These are phyloP conservation scores for Apiotrichum siamense DNA, from an alignment of 1,284 basidiomycete species.

Conservation along the genomic window DNA sequence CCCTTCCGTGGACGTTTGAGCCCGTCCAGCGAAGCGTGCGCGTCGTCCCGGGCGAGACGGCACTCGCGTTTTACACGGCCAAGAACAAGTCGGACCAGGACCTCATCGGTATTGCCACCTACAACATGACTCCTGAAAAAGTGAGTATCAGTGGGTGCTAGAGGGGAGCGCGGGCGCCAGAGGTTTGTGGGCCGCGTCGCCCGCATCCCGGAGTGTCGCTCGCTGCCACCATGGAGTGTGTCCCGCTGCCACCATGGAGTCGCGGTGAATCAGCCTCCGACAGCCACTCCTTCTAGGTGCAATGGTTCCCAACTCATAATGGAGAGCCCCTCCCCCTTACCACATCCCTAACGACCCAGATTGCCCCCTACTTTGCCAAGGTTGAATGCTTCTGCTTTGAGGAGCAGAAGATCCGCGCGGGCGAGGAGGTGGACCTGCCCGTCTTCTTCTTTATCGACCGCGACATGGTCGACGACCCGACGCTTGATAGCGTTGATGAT, in stretches of 20 bases:
- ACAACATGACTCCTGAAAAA: slow-evolving; percentile 67
- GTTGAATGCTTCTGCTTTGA: slow-evolving; percentile 99
- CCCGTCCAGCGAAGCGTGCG: slow-evolving; percentile 85
- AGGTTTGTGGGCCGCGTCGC: too few relatives aligned
- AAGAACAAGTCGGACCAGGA: slow-evolving; percentile 79
- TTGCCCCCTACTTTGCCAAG: slow-evolving; percentile 98
- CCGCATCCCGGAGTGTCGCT: too few relatives aligned
- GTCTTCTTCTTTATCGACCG: slow-evolving; percentile 98
- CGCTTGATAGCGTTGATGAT: slow-evolving; percentile 78
- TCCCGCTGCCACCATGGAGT: too few relatives aligned
- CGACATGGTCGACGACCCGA: slow-evolving; percentile 87
- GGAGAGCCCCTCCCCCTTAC: too few relatives aligned
- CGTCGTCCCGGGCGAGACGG: slow-evolving; percentile 92
- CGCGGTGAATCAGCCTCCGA: too few relatives aligned
- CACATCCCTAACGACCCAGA: slow-evolving; percentile 51
- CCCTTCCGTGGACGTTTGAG: slow-evolving; percentile 87
- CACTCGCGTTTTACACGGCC: slow-evolving; percentile 92
- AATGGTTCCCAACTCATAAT: too few relatives aligned
- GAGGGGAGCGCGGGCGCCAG: not conserved
- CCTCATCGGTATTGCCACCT: slow-evolving; percentile 97
- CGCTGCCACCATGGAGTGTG: too few relatives aligned
- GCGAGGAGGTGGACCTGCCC: slow-evolving; percentile 97
- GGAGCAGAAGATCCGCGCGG: slow-evolving; percentile 89
- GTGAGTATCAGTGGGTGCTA: slow-evolving; percentile 24
- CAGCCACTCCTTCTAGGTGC: too few relatives aligned